phyloP scores from a whole-genome alignment of 257 asterid species.

The Handroanthus guayacan region DNA sequence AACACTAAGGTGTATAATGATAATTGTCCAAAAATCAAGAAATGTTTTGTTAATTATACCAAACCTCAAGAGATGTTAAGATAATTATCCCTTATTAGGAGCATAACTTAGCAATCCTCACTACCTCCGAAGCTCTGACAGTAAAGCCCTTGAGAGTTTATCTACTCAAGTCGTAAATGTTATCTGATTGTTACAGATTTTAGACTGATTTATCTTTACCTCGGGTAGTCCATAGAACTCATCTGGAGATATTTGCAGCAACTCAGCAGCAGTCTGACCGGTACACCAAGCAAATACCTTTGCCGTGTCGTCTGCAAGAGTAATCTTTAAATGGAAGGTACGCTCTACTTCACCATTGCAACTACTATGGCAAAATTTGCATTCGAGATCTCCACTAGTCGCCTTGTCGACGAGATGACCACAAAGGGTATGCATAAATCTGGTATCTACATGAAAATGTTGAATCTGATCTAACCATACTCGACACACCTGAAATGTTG shows the following conservation, averaged over 20 bases:
- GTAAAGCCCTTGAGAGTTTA: not conserved
- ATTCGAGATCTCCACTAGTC: constrained; percentile 51
- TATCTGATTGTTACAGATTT: not conserved
- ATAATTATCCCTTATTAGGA: too few relatives aligned
- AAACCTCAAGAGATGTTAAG: too few relatives aligned
- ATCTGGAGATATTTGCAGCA: constrained; percentile 86
- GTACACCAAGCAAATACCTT: constrained; percentile 81
- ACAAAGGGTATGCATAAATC: constrained; percentile 69
- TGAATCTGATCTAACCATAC: constrained; percentile 87
- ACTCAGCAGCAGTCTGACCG: constrained; percentile 90
- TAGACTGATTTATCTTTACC: constrained; percentile 49
- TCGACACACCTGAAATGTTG: constrained; percentile 67
- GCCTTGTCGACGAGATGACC: constrained; percentile 62
- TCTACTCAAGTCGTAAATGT: not conserved
- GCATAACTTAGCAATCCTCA: too few relatives aligned
- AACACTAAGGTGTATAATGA: too few relatives aligned
- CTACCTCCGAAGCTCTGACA: not conserved
- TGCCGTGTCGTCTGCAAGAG: constrained; percentile 72
- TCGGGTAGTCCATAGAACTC: constrained; percentile 79
- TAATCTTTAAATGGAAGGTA: constrained; percentile 65
- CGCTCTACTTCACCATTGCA: constrained; percentile 63
- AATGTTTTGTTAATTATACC: too few relatives aligned
- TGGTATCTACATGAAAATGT: constrained; percentile 69
- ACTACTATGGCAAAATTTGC: constrained; percentile 67
- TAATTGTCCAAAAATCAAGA: too few relatives aligned